phyloP scores from a whole-genome alignment of 768 basidiomycete species.

The Mycena pura region DNA sequence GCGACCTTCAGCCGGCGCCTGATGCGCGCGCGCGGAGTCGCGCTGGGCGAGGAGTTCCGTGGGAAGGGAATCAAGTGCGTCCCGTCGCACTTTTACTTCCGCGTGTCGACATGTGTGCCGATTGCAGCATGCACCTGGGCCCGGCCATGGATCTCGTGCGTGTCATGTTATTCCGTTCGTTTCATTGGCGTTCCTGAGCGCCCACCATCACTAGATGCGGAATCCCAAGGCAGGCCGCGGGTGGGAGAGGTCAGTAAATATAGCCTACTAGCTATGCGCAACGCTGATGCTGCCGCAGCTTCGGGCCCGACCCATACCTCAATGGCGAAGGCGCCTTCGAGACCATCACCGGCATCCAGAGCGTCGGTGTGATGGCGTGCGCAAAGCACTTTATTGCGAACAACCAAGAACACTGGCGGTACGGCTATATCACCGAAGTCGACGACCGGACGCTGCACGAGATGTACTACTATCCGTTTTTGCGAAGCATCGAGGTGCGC shows the following conservation, averaged over 20 bases:
- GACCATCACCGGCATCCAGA: constrained; percentile 47
- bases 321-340: constrained; percentile 45
- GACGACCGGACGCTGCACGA: constrained; percentile 49
- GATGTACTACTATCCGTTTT: constrained; percentile 33
- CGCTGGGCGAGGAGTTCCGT: constrained; percentile 71
- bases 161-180: not conserved
- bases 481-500: constrained; percentile 25
- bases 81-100: too few species aligned
- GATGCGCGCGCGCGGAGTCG: constrained; percentile 66
- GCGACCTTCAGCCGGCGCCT: constrained; percentile 64
- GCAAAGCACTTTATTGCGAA: constrained; percentile 38
- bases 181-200: not conserved
- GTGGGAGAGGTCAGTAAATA: constrained; percentile 10
- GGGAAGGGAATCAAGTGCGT: constrained; percentile 65
- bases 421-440: constrained; percentile 25
- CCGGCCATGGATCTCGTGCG: constrained; percentile 41
- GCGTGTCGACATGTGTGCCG: too few species aligned
- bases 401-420: constrained; percentile 27
- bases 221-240: constrained; percentile 16
- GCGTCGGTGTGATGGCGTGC: constrained; percentile 43
- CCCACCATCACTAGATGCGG: constrained; percentile 14
- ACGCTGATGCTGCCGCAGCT: not conserved
- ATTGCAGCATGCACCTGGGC: constrained; percentile 29
- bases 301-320: constrained; percentile 48
- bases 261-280: not conserved